Evolutionary conservation across 306 rosid species (phyloP).

Genomic region (Castanospermum australe): DNA sequence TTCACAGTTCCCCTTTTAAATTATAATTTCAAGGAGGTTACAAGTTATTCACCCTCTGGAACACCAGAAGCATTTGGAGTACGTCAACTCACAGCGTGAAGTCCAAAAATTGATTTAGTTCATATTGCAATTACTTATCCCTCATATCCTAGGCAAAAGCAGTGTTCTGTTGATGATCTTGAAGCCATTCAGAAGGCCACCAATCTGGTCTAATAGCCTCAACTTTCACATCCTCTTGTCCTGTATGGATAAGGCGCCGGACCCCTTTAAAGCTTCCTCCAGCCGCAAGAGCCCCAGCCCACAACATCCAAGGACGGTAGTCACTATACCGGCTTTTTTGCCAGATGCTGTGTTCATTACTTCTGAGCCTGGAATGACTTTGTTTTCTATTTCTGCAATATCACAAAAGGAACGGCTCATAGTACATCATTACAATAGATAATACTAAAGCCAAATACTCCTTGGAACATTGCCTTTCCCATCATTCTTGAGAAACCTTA

Average conservation of each 20-base stretch:
- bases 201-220: conserved; percentile 60
- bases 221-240: conserved; percentile 60
- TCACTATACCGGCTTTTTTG: conserved; percentile 70
- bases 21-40: too few relatives aligned
- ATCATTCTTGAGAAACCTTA: conserved; percentile 53
- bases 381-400: conserved; percentile 52
- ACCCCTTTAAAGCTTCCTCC: conserved; percentile 60
- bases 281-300: conserved; percentile 82
- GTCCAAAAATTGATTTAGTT: too few relatives aligned
- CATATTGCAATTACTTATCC: not conserved
- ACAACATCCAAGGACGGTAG: conserved; percentile 60
- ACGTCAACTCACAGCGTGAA: not conserved
- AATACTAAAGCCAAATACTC: not conserved
- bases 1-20: not conserved
- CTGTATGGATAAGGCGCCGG: conserved; percentile 51
- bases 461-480: conserved; percentile 59
- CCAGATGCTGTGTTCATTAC: conserved; percentile 47
- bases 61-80: not conserved
- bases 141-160: conserved; percentile 35
- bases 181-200: conserved; percentile 58
- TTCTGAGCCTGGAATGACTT: conserved; percentile 59
- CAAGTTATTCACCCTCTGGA: not conserved
- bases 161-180: conserved; percentile 39
- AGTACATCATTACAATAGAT: not conserved
- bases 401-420: conserved; percentile 15